Evolutionary conservation across 768 basidiomycete genomes (phyloP).

Genomic region (Butyriboletus loyo): DNA sequence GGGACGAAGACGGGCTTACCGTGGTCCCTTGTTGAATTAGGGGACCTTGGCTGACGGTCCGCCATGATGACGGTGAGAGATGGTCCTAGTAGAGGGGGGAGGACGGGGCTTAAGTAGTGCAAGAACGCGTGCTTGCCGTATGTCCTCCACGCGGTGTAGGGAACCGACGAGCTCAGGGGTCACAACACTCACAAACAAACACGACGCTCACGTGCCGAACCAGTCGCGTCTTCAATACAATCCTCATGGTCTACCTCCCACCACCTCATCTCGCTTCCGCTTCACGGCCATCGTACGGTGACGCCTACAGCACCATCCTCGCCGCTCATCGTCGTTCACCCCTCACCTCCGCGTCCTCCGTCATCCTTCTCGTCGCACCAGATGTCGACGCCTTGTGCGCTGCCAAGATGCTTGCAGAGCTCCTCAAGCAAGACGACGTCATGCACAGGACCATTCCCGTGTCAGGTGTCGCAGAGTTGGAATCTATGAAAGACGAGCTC

Average conservation of each 20-base stretch:
- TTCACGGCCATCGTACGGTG: conserved; percentile 59
- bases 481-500: conserved; percentile 62
- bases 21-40: conserved; percentile 57
- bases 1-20: conserved; percentile 33
- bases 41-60: conserved; percentile 54
- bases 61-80: conserved; percentile 43
- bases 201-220: conserved; percentile 9
- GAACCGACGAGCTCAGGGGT: conserved; percentile 14
- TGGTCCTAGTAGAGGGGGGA: conserved; percentile 1
- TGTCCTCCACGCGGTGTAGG: conserved; percentile 23
- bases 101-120: conserved; percentile 28
- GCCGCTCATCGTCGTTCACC: conserved; percentile 69
- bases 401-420: conserved; percentile 80
- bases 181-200: conserved; percentile 19
- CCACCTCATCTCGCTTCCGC: conserved; percentile 67
- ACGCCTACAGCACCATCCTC: conserved; percentile 73
- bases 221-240: not conserved
- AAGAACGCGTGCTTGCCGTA: conserved; percentile 27
- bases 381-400: conserved; percentile 94
- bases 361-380: conserved; percentile 82
- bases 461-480: conserved; percentile 77
- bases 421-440: conserved; percentile 93
- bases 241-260: conserved; percentile 61
- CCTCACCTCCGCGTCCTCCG: conserved; percentile 74
- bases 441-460: conserved; percentile 89